Evolutionary conservation across 768 basidiomycete species (phyloP).

Genomic region (Asterophora parasitica): DNA sequence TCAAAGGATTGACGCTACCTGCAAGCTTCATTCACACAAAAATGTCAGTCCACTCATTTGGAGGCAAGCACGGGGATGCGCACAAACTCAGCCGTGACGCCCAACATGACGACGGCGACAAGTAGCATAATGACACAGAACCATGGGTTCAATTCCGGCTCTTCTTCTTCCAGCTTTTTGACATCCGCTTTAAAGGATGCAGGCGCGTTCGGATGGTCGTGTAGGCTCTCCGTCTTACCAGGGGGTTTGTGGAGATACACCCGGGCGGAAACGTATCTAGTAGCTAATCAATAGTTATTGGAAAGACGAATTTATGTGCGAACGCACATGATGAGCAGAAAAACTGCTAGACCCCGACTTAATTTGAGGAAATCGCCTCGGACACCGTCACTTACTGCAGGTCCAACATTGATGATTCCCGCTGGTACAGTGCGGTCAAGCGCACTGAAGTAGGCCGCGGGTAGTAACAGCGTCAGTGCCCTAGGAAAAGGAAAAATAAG

Average conservation of each 20-base stretch:
- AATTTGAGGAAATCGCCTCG: slow-evolving; percentile 49
- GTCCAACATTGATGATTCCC: slow-evolving; percentile 10
- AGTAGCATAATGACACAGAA: slow-evolving; percentile 50
- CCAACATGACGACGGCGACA: slow-evolving; percentile 54
- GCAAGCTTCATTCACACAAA: slow-evolving; percentile 41
- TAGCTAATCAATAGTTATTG: background rate
- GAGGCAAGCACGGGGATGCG: slow-evolving; percentile 16
- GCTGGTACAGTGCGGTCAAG: slow-evolving; percentile 30
- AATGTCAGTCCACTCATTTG: background rate
- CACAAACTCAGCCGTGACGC: slow-evolving; percentile 66
- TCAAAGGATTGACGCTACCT: slow-evolving; percentile 54
- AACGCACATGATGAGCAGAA: slow-evolving; percentile 55
- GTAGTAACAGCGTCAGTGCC: slow-evolving; percentile 57
- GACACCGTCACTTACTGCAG: slow-evolving; percentile 36
- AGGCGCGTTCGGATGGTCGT: slow-evolving; percentile 40
- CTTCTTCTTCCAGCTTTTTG: slow-evolving; percentile 28
- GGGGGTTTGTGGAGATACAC: slow-evolving; percentile 69
- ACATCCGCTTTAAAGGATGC: slow-evolving; percentile 38
- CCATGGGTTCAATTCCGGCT: slow-evolving; percentile 60
- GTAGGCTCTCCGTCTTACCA: slow-evolving; percentile 44
- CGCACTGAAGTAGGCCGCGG: slow-evolving; percentile 62
- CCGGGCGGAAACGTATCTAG: slow-evolving; percentile 60
- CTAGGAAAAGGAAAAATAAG: slow-evolving; percentile 26
- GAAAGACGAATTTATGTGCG: background rate
- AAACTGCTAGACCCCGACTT: slow-evolving; percentile 59